phyloP scores from a whole-genome alignment of 2,329 filamentous ascomycete genomes.

The Sporothrix inflata region DNA sequence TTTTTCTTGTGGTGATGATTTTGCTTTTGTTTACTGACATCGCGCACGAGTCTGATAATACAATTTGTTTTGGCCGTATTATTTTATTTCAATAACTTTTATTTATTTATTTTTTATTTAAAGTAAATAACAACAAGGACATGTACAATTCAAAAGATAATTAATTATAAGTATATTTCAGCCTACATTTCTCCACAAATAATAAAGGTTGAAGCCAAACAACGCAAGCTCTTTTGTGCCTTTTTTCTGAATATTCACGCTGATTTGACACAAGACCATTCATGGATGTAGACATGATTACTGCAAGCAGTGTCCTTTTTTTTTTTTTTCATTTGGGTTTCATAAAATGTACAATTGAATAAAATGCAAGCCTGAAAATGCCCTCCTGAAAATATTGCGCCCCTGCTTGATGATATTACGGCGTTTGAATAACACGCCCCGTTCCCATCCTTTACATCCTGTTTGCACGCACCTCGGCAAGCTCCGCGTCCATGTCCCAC shows the following conservation, averaged over 20 bases:
- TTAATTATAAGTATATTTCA: too few species aligned
- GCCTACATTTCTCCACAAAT: too few species aligned
- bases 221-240: too few species aligned
- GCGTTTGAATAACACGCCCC: background rate
- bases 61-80: background rate
- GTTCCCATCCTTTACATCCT: background rate
- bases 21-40: too few species aligned
- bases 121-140: background rate
- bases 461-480: constrained; percentile 39
- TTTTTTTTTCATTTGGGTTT: background rate
- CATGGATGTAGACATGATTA: background rate
- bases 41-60: background rate
- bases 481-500: constrained; percentile 45
- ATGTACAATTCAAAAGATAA: too few species aligned
- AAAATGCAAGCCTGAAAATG: constrained; percentile 3
- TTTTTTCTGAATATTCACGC: background rate
- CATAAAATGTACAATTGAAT: background rate
- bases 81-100: background rate
- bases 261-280: too few species aligned
- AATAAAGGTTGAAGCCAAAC: too few species aligned
- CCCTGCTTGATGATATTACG: background rate
- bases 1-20: too few species aligned
- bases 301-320: background rate
- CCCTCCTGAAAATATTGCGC: background rate
- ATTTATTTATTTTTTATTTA: background rate